A percentile compares a stretch with the other conserved stretches of the same genome.
phyloP scores from a whole-genome alignment of 2,329 filamentous ascomycete species.

The Aspergillus texensis region DNA sequence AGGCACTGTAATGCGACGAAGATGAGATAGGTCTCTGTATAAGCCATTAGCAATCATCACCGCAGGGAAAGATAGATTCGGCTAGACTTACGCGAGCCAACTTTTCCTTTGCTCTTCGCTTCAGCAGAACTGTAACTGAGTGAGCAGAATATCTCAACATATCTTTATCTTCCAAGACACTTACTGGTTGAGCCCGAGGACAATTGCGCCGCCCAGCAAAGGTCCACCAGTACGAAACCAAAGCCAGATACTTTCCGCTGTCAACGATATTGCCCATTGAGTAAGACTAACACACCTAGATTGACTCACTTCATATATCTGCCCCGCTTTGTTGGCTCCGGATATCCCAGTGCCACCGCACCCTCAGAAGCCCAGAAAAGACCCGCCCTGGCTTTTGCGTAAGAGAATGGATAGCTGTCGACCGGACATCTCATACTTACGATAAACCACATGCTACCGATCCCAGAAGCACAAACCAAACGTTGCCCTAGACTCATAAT shows the following conservation, averaged over 20 bases:
- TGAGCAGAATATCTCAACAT: conserved; percentile 2
- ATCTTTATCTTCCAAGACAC: not conserved
- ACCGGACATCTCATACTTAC: conserved; percentile 17
- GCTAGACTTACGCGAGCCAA: conserved; percentile 24
- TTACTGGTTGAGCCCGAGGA: conserved; percentile 48
- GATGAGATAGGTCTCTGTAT: conserved; percentile 44
- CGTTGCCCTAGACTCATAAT: conserved; percentile 44
- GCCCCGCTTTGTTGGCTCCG: conserved; percentile 51
- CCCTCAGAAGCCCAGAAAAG: conserved; percentile 57
- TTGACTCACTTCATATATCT: conserved; percentile 45
- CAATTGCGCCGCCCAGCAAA: conserved; percentile 51
- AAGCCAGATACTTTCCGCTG: conserved; percentile 41
- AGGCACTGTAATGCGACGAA: conserved; percentile 47
- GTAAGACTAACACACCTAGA: not conserved
- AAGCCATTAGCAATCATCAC: not conserved
- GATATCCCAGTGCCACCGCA: conserved; percentile 53
- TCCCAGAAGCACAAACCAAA: conserved; percentile 55
- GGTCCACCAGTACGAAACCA: conserved; percentile 56
- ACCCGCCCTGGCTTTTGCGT: conserved; percentile 37
- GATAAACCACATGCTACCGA: conserved; percentile 53
- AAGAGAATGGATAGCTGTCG: not conserved
- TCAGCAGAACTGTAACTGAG: conserved; percentile 9
- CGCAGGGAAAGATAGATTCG: too few species aligned
- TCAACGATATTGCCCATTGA: conserved; percentile 1
- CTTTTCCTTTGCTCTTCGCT: conserved; percentile 27